phyloP scores from a whole-genome alignment of 2,329 filamentous ascomycete genomes.

The Ascomycota sp. region DNA sequence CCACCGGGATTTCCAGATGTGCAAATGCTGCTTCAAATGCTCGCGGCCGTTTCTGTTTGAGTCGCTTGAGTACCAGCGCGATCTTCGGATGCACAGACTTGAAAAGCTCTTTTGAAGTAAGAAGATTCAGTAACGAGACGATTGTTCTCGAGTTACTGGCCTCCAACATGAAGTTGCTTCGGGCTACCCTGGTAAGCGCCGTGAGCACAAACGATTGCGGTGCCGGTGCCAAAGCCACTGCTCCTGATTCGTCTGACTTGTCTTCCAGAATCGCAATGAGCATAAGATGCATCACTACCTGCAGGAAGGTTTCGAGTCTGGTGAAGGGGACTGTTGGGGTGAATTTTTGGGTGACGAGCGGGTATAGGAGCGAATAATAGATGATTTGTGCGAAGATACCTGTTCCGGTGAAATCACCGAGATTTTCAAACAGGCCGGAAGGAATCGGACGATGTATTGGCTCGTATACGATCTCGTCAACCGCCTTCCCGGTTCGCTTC shows the following conservation, averaged over 20 bases:
- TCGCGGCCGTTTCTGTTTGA: slow-evolving; percentile 63
- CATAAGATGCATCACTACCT: slow-evolving; percentile 74
- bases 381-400: slow-evolving; percentile 78
- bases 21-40: slow-evolving; percentile 50
- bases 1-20: slow-evolving; percentile 44
- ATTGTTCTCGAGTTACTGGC: slow-evolving; percentile 39
- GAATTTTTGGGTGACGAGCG: slow-evolving; percentile 44
- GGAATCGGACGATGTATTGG: slow-evolving; percentile 60
- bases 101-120: slow-evolving; percentile 51
- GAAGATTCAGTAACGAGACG: slow-evolving; percentile 39
- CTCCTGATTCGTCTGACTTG: slow-evolving; percentile 32
- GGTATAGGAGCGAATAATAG: slow-evolving; percentile 72
- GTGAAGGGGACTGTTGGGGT: slow-evolving; percentile 62
- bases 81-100: slow-evolving; percentile 74
- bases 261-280: slow-evolving; percentile 79
- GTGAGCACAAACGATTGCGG: slow-evolving; percentile 51
- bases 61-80: slow-evolving; percentile 57
- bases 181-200: slow-evolving; percentile 43
- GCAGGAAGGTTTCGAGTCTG: slow-evolving; percentile 75
- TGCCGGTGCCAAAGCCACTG: slow-evolving; percentile 17
- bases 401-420: slow-evolving; percentile 65
- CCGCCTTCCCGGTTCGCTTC: slow-evolving; percentile 63
- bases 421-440: slow-evolving; percentile 54
- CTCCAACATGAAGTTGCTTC: slow-evolving; percentile 38
- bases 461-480: slow-evolving; percentile 77